Evolutionary conservation across 1,284 basidiomycete genomes (phyloP).

Genomic region (Papiliotrema fonsecae): DNA sequence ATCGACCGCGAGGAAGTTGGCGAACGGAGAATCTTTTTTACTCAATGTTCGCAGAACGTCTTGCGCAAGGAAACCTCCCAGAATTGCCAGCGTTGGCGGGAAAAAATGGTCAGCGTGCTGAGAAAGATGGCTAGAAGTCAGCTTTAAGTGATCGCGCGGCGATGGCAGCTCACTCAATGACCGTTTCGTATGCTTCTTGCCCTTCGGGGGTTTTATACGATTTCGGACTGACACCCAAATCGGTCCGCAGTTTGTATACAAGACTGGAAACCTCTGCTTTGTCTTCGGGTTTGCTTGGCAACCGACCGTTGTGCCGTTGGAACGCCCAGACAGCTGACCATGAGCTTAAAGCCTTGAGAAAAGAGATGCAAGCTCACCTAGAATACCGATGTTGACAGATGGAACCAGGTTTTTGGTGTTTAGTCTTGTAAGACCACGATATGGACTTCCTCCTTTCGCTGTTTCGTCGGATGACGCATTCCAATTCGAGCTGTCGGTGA

Average conservation of each 20-base stretch:
- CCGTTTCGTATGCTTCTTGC: slow-evolving; percentile 51
- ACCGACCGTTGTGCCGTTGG: slow-evolving; percentile 56
- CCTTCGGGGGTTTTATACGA: slow-evolving; percentile 51
- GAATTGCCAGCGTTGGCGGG: slow-evolving; percentile 81
- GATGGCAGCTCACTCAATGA: slow-evolving; percentile 29
- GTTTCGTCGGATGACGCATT: slow-evolving; percentile 11
- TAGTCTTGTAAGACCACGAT: slow-evolving; percentile 62
- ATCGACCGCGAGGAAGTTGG: slow-evolving; percentile 87
- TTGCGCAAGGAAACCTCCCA: slow-evolving; percentile 91
- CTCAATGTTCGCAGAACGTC: slow-evolving; percentile 89
- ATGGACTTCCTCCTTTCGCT: slow-evolving; percentile 52
- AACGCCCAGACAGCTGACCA: slow-evolving; percentile 75
- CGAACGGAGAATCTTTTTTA: slow-evolving; percentile 82
- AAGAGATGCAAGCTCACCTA: slow-evolving; percentile 55
- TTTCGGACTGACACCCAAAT: slow-evolving; percentile 66
- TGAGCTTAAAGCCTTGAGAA: not conserved
- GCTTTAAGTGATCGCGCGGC: not conserved
- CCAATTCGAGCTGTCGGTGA: slow-evolving; percentile 53
- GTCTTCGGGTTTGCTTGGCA: slow-evolving; percentile 57
- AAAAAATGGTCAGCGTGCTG: slow-evolving; percentile 76
- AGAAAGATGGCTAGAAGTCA: slow-evolving; percentile 54
- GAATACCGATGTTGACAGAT: slow-evolving; percentile 61
- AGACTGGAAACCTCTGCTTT: slow-evolving; percentile 58
- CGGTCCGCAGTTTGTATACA: slow-evolving; percentile 57
- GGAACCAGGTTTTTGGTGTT: slow-evolving; percentile 76